Conservation (phyloP, 1,284 basidiomycete genomes). For the Peniophora sp. region DNA sequence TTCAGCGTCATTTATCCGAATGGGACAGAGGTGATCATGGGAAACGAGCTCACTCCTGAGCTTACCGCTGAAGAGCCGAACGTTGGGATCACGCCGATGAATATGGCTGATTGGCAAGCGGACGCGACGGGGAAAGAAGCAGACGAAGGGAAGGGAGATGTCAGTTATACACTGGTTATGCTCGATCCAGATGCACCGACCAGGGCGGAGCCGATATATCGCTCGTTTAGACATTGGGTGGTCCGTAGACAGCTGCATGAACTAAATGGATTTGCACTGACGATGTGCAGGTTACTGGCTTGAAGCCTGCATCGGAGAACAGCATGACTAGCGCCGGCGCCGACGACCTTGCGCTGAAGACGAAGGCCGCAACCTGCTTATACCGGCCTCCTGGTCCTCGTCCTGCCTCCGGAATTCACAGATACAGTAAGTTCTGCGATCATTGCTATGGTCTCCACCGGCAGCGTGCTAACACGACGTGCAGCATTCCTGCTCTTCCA, state of each 20-base stretch:
- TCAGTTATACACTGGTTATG: slow-evolving; percentile 56
- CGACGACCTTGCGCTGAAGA: slow-evolving; percentile 32
- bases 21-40: slow-evolving; percentile 39
- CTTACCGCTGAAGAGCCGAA: slow-evolving; percentile 46
- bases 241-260: slow-evolving; percentile 28
- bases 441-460: background rate
- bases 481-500: slow-evolving; percentile 54
- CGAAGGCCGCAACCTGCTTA: slow-evolving; percentile 41
- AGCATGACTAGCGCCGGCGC: slow-evolving; percentile 23
- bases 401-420: slow-evolving; percentile 45
- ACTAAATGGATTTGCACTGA: background rate
- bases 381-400: slow-evolving; percentile 54
- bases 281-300: slow-evolving; percentile 40
- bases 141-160: slow-evolving; percentile 19
- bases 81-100: slow-evolving; percentile 41
- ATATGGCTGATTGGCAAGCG: slow-evolving; percentile 23
- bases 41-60: slow-evolving; percentile 37
- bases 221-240: slow-evolving; percentile 61
- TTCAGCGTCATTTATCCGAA: slow-evolving; percentile 46
- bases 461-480: background rate
- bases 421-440: slow-evolving; percentile 38
- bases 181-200: slow-evolving; percentile 66
- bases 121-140: slow-evolving; percentile 9
- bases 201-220: slow-evolving; percentile 41
- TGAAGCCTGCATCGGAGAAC: slow-evolving; percentile 33